Base-by-base conservation (phyloP, 208 protist genomes). In the Trypanosoma melophagium region DNA sequence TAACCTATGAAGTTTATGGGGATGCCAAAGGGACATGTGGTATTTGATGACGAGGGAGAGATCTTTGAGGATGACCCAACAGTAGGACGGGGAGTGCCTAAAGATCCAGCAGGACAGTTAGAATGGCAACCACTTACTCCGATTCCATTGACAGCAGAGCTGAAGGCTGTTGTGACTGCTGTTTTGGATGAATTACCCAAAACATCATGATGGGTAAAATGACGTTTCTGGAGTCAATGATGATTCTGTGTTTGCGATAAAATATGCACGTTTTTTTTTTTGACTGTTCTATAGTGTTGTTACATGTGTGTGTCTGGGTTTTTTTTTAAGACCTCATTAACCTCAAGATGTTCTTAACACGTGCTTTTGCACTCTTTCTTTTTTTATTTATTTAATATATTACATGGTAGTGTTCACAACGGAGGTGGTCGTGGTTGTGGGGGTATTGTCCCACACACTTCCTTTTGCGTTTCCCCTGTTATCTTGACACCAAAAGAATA, bases 61-160 rank as follows among this genome's bases (percentile, higher is more conserved):
- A 84, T 87, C 64, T 94, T 94, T 60, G 88, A 94, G 38, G 84
- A 91, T 56, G 88, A 94, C 60, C 84, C 82, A 10, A 91, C 84
- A 2, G 81, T 89, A 19, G 88, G 88, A 49, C 79, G 84, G 50
- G 84, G 84, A 28, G 83, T 94, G 28, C 84, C 88, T 7, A 66
- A 58, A 25, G 88, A 94, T 61, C 61, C 71, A 12, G 80, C 73
- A 1, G 88, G 84, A 16, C 65, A 78, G 28, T 17, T 78, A 14
- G 53, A 49, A 35, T 90, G 88, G 83, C 16, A 54, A 44, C 76
- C 81, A 25, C 66, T 94, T 41, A 54, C 66, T 55, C 61, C 69
- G 1, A 38, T 19, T 31, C 21, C 61, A 45, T 47, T 31, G 14
- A 75, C 69, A 22, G 54, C 19, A 25, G 61, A 60, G 22, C 21